Evolutionary conservation across 495 filamentous ascomycete genomes (phyloP).

Genomic region (Apodospora peruviana): DNA sequence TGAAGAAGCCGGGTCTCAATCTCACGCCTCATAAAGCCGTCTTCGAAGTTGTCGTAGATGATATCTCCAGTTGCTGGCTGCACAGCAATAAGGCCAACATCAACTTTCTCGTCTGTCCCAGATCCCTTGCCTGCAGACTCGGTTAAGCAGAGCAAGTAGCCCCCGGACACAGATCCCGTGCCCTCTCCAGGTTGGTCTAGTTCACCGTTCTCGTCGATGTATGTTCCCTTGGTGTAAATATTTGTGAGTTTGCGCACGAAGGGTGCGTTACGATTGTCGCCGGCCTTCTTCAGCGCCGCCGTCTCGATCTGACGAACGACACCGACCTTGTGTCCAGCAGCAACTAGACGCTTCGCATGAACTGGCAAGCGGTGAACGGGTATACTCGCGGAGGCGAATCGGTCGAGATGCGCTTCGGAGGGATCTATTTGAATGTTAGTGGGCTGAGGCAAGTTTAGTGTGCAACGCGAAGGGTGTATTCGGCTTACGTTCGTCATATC

Average conservation of each 20-base stretch:
- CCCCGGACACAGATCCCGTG: conserved; percentile 65
- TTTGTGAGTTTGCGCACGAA: conserved; percentile 93
- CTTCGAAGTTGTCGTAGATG: conserved; percentile 93
- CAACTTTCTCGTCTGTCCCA: conserved; percentile 88
- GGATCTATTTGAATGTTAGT: conserved; percentile 45
- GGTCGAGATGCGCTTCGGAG: conserved; percentile 87
- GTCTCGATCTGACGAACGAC: conserved; percentile 97
- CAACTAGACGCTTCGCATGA: conserved; percentile 88
- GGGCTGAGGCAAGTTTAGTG: too few species aligned
- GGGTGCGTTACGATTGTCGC: conserved; percentile 88
- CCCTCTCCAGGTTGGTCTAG: conserved; percentile 50
- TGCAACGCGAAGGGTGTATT: conserved; percentile 72
- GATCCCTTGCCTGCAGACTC: conserved; percentile 79
- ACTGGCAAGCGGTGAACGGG: conserved; percentile 89
- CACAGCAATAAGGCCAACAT: conserved; percentile 89
- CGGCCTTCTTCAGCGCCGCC: conserved; percentile 92
- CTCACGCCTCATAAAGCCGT: conserved; percentile 97
- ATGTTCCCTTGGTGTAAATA: conserved; percentile 96
- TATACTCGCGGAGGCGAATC: conserved; percentile 94
- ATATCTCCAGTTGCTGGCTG: conserved; percentile 95
- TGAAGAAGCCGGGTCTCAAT: conserved; percentile 92
- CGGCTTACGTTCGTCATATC: conserved; percentile 80
- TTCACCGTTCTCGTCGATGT: conserved; percentile 90
- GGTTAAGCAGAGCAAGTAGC: conserved; percentile 89
- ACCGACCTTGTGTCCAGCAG: conserved; percentile 91